Percentiles rank a stretch among this genome's conserved stretches.
phyloP scores from a whole-genome alignment of 192 early-diverging fungal genomes.

The Coemansia sp. region DNA sequence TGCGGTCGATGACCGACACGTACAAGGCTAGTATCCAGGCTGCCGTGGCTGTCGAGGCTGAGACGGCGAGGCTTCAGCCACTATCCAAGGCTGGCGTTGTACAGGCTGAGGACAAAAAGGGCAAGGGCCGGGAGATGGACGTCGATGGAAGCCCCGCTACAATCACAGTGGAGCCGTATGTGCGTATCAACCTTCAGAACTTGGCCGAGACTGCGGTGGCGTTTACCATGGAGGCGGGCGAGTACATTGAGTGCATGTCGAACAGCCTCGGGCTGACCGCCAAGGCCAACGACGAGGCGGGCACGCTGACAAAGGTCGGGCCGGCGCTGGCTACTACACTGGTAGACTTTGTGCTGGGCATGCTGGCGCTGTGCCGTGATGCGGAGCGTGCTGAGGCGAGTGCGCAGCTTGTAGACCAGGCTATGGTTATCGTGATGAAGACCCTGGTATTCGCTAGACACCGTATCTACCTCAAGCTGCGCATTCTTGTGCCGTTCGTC shows the following conservation, averaged over 20 bases:
- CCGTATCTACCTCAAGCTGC: slow-evolving; percentile 53
- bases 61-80: slow-evolving; percentile 15
- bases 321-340: slow-evolving; percentile 21
- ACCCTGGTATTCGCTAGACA: slow-evolving; percentile 51
- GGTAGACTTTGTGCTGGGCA: slow-evolving; percentile 27
- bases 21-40: slow-evolving; percentile 32
- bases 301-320: slow-evolving; percentile 18
- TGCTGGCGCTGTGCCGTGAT: slow-evolving; percentile 22
- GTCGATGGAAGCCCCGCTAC: slow-evolving; percentile 22
- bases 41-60: slow-evolving; percentile 46
- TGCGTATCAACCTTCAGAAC: slow-evolving; percentile 33
- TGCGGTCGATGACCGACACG: slow-evolving; percentile 18
- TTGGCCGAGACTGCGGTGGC: slow-evolving; percentile 44
- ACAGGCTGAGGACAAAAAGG: slow-evolving; percentile 14
- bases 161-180: slow-evolving; percentile 23
- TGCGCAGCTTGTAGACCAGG: slow-evolving; percentile 48
- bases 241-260: slow-evolving; percentile 55
- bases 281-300: slow-evolving; percentile 16
- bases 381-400: slow-evolving; percentile 27
- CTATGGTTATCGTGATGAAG: slow-evolving; percentile 49
- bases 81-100: slow-evolving; percentile 13
- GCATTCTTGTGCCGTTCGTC: slow-evolving; percentile 40
- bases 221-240: slow-evolving; percentile 40
- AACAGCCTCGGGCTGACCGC: slow-evolving; percentile 42
- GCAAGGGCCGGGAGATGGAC: slow-evolving; percentile 36